Evolutionary conservation across 257 asterid species (phyloP).

Genomic region (Fraxinus anomala): DNA sequence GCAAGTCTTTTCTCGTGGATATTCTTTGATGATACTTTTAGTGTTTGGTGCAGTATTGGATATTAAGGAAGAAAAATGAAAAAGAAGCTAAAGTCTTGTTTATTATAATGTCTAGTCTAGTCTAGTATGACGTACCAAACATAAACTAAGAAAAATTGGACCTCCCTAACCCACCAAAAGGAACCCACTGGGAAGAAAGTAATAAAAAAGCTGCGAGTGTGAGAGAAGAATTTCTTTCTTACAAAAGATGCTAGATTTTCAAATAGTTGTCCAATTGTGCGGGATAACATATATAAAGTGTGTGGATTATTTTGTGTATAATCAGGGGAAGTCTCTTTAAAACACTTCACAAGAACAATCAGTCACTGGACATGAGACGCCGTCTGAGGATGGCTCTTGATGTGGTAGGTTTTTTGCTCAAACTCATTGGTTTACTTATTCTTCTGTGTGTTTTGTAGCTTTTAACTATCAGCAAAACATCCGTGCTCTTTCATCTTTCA

Average conservation of each 20-base stretch:
- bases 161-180: not conserved
- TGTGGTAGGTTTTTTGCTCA: constrained; percentile 49
- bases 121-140: not conserved
- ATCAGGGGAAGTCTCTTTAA: constrained; percentile 77
- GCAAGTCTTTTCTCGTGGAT: not conserved
- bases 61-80: not conserved
- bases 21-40: not conserved
- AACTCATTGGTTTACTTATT: not conserved
- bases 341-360: constrained; percentile 63
- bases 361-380: constrained; percentile 54
- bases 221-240: not conserved
- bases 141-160: not conserved
- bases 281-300: not conserved
- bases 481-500: constrained; percentile 18
- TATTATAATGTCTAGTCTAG: not conserved
- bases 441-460: not conserved
- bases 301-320: constrained; percentile 24
- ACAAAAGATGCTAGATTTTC: not conserved
- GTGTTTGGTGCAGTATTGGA: not conserved
- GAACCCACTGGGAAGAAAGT: not conserved
- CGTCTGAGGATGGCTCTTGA: constrained; percentile 77
- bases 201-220: not conserved
- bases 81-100: not conserved
- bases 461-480: not conserved
- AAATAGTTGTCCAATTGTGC: not conserved